These are phyloP conservation scores for Myxozyma neotropica DNA, from an alignment of 805 yeast genomes.

Conservation along the genomic window DNA sequence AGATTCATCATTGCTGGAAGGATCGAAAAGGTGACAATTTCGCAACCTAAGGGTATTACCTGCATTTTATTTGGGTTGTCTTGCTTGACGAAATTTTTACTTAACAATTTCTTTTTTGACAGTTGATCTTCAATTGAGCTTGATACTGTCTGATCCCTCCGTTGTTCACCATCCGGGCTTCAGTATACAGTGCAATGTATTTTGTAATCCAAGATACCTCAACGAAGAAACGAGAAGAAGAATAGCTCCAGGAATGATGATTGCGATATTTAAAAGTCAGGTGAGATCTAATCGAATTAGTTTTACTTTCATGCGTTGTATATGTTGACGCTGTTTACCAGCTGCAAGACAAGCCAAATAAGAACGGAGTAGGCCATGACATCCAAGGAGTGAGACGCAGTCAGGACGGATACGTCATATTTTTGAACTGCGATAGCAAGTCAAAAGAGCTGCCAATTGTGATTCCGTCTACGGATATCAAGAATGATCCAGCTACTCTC, in stretches of 20 bases:
- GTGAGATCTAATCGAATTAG: not conserved
- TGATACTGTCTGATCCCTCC: slow-evolving; percentile 2
- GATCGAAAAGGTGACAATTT: not conserved
- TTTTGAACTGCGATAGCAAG: not conserved
- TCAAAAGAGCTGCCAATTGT: not conserved
- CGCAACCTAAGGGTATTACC: not conserved
- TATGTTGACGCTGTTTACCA: too few relatives aligned
- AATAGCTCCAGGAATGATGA: not conserved
- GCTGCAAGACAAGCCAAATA: not conserved
- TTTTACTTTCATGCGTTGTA: too few relatives aligned
- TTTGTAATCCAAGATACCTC: not conserved
- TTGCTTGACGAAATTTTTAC: too few relatives aligned
- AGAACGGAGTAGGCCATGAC: not conserved
- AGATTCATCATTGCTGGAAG: not conserved
- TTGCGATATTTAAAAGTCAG: not conserved
- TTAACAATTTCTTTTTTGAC: not conserved
- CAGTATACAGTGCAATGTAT: not conserved
- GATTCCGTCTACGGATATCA: not conserved
- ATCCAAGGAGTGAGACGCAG: not conserved
- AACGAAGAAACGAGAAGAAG: not conserved
- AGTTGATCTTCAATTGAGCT: not conserved
- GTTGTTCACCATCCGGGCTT: not conserved
- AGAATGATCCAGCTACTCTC: not conserved
- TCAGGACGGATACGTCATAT: not conserved
- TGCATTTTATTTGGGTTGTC: too few relatives aligned